A percentile compares a stretch with the other conserved stretches of the same genome.
These are phyloP conservation scores for Phoma sp. DNA, from an alignment of 2,329 filamentous ascomycete genomes.

Conservation along the genomic window DNA sequence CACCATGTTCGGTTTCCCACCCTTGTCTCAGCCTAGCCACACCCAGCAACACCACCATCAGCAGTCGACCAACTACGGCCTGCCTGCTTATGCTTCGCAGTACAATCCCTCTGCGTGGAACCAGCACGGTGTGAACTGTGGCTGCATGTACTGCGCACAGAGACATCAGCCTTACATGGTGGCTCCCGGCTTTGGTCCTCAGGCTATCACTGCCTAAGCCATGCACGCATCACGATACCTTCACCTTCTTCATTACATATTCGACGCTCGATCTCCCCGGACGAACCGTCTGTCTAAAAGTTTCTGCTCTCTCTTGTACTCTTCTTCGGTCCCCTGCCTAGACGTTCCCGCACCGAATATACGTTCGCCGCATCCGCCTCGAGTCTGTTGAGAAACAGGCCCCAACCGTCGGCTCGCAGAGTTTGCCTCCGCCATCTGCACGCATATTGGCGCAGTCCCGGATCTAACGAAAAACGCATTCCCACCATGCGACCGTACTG, in stretches of 20 bases:
- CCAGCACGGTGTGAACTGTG: constrained; percentile 46
- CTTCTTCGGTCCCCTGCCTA: constrained; percentile 9
- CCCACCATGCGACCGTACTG: constrained; percentile 44
- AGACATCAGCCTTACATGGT: constrained; percentile 49
- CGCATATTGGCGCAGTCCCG: constrained; percentile 43
- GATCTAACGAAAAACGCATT: constrained; percentile 47
- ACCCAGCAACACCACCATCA: constrained; percentile 57
- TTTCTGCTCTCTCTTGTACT: constrained; percentile 31
- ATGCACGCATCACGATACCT: not conserved
- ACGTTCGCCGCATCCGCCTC: constrained; percentile 27
- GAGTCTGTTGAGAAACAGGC: constrained; percentile 21
- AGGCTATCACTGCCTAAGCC: constrained; percentile 44
- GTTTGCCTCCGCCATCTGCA: constrained; percentile 45
- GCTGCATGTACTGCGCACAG: constrained; percentile 47
- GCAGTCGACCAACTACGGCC: constrained; percentile 47
- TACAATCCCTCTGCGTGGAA: constrained; percentile 48
- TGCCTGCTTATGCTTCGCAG: constrained; percentile 42
- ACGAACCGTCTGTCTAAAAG: constrained; percentile 45
- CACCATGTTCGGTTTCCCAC: constrained; percentile 51
- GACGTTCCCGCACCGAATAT: constrained; percentile 28
- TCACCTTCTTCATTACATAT: constrained; percentile 31
- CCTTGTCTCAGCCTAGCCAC: constrained; percentile 44
- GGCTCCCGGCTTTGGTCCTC: constrained; percentile 47
- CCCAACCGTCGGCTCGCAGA: constrained; percentile 25
- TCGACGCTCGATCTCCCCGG: constrained; percentile 32